Evolutionary conservation across 2,329 filamentous ascomycete genomes (phyloP).

Genomic region (Fusarium piperis): DNA sequence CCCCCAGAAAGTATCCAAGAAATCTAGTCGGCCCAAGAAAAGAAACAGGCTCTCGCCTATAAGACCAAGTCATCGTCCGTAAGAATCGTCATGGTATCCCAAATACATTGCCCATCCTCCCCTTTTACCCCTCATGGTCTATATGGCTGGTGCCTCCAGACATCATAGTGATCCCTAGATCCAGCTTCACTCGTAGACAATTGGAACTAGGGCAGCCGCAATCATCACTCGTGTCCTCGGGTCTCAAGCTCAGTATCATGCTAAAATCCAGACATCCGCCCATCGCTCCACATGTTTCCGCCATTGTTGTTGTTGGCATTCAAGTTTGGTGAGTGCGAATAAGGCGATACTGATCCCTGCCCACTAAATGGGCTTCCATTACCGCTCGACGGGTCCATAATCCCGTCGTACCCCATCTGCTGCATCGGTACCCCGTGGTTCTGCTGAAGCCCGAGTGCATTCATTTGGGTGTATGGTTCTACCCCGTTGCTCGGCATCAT

Average conservation of each 20-base stretch:
- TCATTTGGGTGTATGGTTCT: constrained; percentile 47
- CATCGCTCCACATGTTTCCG: constrained; percentile 27
- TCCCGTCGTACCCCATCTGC: constrained; percentile 45
- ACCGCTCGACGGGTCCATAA: constrained; percentile 46
- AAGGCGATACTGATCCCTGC: constrained; percentile 49
- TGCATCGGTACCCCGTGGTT: constrained; percentile 39
- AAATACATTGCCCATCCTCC: constrained; percentile 16
- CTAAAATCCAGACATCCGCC: constrained; percentile 29
- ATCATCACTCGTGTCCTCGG: neutral
- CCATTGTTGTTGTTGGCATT: constrained; percentile 32
- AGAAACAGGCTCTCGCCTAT: constrained; percentile 13
- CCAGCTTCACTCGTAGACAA: neutral
- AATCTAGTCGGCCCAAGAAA: constrained; percentile 22
- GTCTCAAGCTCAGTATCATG: neutral
- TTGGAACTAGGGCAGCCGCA: neutral
- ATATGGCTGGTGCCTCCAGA: neutral
- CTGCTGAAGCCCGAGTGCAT: constrained; percentile 48
- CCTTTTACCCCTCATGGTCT: constrained; percentile 6
- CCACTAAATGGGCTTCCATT: constrained; percentile 51
- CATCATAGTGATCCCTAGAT: neutral
- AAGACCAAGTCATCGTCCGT: constrained; percentile 20
- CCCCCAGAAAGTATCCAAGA: neutral
- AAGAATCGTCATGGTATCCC: constrained; percentile 36
- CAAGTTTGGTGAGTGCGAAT: constrained; percentile 48
- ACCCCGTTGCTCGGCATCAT: constrained; percentile 42